These are phyloP conservation scores for Kluyveromyces sp. DNA, from an alignment of 1,139 yeast species.

Conservation along the genomic window DNA sequence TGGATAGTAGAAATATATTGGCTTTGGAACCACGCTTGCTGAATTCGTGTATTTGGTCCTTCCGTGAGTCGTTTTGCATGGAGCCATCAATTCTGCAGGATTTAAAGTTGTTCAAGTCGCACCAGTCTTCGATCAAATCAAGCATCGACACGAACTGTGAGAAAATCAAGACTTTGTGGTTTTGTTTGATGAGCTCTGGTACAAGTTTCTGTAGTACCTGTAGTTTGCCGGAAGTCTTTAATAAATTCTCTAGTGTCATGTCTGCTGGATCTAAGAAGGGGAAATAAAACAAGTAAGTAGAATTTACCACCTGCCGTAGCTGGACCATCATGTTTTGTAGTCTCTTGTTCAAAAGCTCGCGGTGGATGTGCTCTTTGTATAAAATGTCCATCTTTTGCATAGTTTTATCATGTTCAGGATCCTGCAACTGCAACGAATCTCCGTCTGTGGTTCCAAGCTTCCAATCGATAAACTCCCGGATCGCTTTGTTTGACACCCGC, in stretches of 20 bases:
- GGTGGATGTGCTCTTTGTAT: constrained; percentile 23
- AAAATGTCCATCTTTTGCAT: constrained; percentile 23
- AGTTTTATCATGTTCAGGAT: constrained; percentile 6
- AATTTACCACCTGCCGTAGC: constrained; percentile 71
- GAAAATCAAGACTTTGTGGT: constrained; percentile 70
- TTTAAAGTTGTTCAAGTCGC: constrained; percentile 38
- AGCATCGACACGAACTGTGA: constrained; percentile 77
- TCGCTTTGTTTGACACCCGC: constrained; percentile 28
- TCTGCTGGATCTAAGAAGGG: constrained; percentile 53
- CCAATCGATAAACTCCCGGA: constrained; percentile 36
- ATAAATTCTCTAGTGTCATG: constrained; percentile 31
- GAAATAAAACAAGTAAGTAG: constrained; percentile 75
- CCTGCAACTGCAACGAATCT: not conserved
- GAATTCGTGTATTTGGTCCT: constrained; percentile 54
- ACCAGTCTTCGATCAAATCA: constrained; percentile 70
- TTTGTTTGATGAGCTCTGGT: constrained; percentile 37
- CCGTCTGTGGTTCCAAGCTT: constrained; percentile 14
- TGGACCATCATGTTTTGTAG: constrained; percentile 74
- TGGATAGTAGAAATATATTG: constrained; percentile 59
- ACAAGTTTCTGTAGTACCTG: constrained; percentile 60
- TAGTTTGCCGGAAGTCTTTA: constrained; percentile 61
- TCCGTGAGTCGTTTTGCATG: constrained; percentile 56
- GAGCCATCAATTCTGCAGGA: constrained; percentile 73
- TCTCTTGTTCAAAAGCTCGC: constrained; percentile 36
- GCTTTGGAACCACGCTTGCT: constrained; percentile 30